phyloP scores from a whole-genome alignment of 164 flowering plant genomes.

The Aristolochia contorta region DNA sequence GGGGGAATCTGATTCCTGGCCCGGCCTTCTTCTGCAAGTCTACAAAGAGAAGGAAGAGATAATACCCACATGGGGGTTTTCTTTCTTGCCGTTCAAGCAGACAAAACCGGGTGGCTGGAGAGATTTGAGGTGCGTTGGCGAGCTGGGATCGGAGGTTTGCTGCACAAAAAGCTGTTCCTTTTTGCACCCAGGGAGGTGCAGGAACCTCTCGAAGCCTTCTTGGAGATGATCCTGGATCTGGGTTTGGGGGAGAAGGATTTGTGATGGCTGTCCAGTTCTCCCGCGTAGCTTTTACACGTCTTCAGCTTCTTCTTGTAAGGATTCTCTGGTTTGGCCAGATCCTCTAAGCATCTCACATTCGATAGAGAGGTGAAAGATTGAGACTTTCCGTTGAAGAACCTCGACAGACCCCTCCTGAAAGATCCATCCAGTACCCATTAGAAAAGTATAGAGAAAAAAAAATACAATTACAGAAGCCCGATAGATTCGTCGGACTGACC shows the following conservation, averaged over 20 bases:
- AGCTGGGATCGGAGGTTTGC: conserved; percentile 38
- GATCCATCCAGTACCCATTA: background rate
- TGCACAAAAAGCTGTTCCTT: conserved; percentile 15
- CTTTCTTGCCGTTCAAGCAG: conserved; percentile 2
- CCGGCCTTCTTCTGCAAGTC: no score
- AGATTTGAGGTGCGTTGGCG: conserved; percentile 9
- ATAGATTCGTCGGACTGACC: background rate
- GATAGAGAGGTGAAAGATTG: conserved; percentile 66
- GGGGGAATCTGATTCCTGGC: no score
- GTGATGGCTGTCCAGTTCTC: conserved; percentile 33
- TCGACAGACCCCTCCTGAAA: conserved; percentile 76
- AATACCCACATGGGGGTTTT: no score
- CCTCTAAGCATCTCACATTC: conserved; percentile 51
- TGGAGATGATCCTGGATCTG: conserved; percentile 29
- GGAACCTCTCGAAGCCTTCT: conserved; percentile 37
- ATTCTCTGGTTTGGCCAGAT: conserved; percentile 53
- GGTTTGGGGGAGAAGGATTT: conserved; percentile 29
- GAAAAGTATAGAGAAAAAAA: background rate
- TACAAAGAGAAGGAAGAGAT: no score
- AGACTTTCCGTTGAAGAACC: conserved; percentile 62
- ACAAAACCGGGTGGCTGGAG: conserved; percentile 5
- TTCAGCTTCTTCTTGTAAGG: conserved; percentile 47
- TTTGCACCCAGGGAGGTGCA: conserved; percentile 26
- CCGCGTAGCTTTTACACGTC: conserved; percentile 51
- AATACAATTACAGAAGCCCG: background rate